phyloP scores from a whole-genome alignment of 805 yeast species.

The Blastobotrys peoriensis region DNA sequence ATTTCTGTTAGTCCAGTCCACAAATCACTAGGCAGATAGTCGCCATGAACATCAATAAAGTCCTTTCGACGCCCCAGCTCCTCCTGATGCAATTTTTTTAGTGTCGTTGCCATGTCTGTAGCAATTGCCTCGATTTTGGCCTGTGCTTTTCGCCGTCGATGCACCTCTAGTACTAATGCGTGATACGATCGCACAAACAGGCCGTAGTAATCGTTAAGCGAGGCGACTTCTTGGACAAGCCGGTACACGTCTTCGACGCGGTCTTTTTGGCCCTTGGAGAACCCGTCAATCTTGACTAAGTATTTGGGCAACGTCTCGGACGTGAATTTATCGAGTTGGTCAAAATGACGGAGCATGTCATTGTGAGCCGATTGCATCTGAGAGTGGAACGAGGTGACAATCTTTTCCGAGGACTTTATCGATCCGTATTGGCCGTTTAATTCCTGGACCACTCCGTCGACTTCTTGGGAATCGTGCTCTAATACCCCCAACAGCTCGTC shows the following conservation, averaged over 20 bases:
- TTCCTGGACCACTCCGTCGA: slow-evolving; percentile 26
- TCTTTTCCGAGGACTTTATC: slow-evolving; percentile 15
- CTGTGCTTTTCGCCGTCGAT: slow-evolving; percentile 43
- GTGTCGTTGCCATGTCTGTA: slow-evolving; percentile 36
- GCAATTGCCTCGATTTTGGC: slow-evolving; percentile 36
- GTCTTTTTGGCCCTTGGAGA: slow-evolving; percentile 19
- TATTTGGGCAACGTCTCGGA: slow-evolving; percentile 13
- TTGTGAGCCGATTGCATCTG: slow-evolving; percentile 26
- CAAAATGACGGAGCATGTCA: slow-evolving; percentile 13
- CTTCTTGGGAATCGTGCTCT: slow-evolving; percentile 30
- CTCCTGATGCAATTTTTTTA: slow-evolving; percentile 36
- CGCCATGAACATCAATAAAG: slow-evolving; percentile 46
- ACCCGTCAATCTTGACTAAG: slow-evolving; percentile 18
- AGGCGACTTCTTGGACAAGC: slow-evolving; percentile 33
- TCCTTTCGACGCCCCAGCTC: slow-evolving; percentile 40
- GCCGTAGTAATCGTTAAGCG: slow-evolving; percentile 43
- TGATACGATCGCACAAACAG: slow-evolving; percentile 49
- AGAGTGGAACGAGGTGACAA: slow-evolving; percentile 18
- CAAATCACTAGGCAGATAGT: slow-evolving; percentile 50
- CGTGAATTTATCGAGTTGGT: slow-evolving; percentile 19
- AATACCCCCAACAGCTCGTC: slow-evolving; percentile 53
- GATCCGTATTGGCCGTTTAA: slow-evolving; percentile 19
- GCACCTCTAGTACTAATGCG: slow-evolving; percentile 45
- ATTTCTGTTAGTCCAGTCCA: slow-evolving; percentile 40
- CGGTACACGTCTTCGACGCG: slow-evolving; percentile 24